A percentile compares a stretch with the other conserved stretches of the same genome.
phyloP scores from a whole-genome alignment of 1,284 basidiomycete species.

The Cutaneotrichosporon cutaneum region DNA sequence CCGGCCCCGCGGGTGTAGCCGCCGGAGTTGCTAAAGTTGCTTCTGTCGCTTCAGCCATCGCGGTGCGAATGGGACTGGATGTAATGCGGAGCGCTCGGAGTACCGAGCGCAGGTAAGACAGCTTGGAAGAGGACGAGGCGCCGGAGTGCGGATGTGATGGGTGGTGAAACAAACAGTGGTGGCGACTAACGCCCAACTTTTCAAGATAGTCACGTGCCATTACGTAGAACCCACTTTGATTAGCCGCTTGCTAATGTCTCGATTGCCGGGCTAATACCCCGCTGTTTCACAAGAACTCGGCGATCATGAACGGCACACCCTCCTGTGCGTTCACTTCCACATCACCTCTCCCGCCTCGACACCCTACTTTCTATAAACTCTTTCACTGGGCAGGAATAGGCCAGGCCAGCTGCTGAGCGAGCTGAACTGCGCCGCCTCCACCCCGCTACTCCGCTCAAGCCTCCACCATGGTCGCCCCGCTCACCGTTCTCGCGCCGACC shows the following conservation, averaged over 20 bases:
- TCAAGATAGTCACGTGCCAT: constrained; percentile 5
- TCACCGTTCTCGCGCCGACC: constrained; percentile 21
- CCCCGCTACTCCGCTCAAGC: background rate
- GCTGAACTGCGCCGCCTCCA: background rate
- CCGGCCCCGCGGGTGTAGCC: background rate
- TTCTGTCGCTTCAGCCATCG: background rate
- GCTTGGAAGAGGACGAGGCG: background rate
- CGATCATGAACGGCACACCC: background rate
- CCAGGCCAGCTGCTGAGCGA: constrained; percentile 1
- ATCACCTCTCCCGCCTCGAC: background rate
- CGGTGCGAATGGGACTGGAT: background rate
- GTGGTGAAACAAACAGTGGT: background rate
- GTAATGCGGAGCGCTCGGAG: constrained; percentile 8
- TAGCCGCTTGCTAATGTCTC: background rate
- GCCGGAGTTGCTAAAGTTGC: no score
- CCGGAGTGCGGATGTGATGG: background rate
- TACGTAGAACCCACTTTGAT: background rate
- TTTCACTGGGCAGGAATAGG: background rate
- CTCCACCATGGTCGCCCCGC: constrained; percentile 7
- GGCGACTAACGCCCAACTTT: constrained; percentile 5
- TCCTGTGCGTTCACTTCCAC: background rate
- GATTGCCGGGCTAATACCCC: background rate
- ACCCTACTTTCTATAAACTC: background rate
- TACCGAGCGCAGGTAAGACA: constrained; percentile 18
- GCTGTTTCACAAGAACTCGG: background rate